Base-by-base conservation (phyloP, 306 rosid species). In the Spatholobus suberectus region DNA sequence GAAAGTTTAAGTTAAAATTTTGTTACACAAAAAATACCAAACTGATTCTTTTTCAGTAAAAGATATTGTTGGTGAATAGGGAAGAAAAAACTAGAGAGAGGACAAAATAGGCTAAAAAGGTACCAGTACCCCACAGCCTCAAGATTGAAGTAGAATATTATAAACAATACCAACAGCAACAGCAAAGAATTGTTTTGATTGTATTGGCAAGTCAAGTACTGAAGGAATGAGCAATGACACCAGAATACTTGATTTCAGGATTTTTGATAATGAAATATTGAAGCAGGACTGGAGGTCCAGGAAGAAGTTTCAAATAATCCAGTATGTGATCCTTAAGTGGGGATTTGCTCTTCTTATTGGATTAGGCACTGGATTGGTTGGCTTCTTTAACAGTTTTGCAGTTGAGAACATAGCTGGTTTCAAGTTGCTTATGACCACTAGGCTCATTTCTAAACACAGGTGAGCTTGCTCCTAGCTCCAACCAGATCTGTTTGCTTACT, bases 271-370 rank as follows among this genome's bases (percentile, higher is more conserved):
- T 79, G 93, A 93, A 75, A 81, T 92, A 73, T 89, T 96, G 83
- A 92, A 84, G 84, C 92, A 95, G 84, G 99, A 96, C 77, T 93
- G 99, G 98, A 89, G 99, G 75, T 90, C 96, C 71, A 88, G 88
- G 83, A 89, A 67, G 80, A 96, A 89, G 83, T 29, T 70, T 54
- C 92, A 89, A 78, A 89, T 92, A 77, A 79, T 87, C 81, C 96
- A 93, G 82, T 96, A 92, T 75, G 47, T 93, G 43, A 54, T 88
- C 77, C 93, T 96, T 61, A 96, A 96, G 86, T 96, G 99, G 99
- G 92, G 82, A 34, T 90, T 96, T 49, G 95, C 98, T 17, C 93
- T 92, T 80, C 86, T 91, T 70, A 93, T 96, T 23, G 99, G 99
- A 66, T 78, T 93, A 71, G 85, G 86, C 26, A 93, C 99, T 1